A percentile compares a stretch with the other conserved stretches of the same genome.
Conservation (phyloP, 176 grass and related monocot species). For the Oryza australiensis region DNA sequence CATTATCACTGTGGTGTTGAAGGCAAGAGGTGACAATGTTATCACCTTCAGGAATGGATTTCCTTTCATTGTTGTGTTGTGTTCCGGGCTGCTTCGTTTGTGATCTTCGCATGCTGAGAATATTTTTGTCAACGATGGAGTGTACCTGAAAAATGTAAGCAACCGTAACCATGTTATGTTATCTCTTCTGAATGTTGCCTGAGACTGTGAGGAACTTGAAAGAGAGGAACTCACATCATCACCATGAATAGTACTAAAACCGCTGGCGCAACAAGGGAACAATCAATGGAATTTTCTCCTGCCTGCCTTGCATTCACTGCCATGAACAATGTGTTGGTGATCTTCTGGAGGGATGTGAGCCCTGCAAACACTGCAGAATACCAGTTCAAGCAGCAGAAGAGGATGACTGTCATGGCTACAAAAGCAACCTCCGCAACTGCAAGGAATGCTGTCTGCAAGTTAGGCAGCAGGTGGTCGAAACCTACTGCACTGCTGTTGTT, state of each 20-base stretch:
- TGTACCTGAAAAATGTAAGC: slow-evolving; percentile 48
- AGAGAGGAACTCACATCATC: slow-evolving; percentile 52
- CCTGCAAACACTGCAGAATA: slow-evolving; percentile 54
- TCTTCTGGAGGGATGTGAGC: slow-evolving; percentile 50
- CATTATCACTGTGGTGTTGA: slow-evolving; percentile 35
- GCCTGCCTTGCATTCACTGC: slow-evolving; percentile 57
- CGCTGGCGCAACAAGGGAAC: slow-evolving; percentile 62
- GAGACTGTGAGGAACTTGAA: background rate
- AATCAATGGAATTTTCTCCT: slow-evolving; percentile 74
- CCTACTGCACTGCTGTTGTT: slow-evolving; percentile 23
- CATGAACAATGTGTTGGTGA: slow-evolving; percentile 65
- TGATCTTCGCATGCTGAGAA: slow-evolving; percentile 10
- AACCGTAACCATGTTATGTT: background rate
- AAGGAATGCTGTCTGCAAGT: slow-evolving; percentile 17
- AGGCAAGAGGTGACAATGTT: slow-evolving; percentile 42
- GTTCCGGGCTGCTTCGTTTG: background rate
- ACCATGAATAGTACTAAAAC: slow-evolving; percentile 54
- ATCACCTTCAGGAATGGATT: slow-evolving; percentile 4
- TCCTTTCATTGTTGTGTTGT: slow-evolving; percentile 7
- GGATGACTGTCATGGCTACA: background rate
- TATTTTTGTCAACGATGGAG: slow-evolving; percentile 45
- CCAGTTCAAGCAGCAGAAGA: slow-evolving; percentile 69
- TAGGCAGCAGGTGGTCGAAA: slow-evolving; percentile 34
- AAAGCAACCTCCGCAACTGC: slow-evolving; percentile 35
- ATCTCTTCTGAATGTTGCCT: background rate